These are phyloP conservation scores for Trichoderma afroharzianum DNA, from an alignment of 2,329 filamentous ascomycete species.

Conservation along the genomic window DNA sequence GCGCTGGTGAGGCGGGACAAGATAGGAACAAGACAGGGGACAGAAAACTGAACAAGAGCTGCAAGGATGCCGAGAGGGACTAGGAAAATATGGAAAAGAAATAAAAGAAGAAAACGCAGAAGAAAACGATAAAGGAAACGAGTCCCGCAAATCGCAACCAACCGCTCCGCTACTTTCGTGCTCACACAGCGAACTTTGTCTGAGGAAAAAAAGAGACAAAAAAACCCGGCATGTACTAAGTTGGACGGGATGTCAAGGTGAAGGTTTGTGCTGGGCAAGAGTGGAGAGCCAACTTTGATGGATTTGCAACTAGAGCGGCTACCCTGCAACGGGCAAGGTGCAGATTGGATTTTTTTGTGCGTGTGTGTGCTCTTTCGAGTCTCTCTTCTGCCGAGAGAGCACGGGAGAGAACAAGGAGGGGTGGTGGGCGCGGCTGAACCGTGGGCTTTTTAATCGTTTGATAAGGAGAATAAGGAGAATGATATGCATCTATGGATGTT, in stretches of 20 bases:
- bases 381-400: neutral
- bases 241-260: conserved; percentile 12
- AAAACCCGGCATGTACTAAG: neutral
- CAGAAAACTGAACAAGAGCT: conserved; percentile 8
- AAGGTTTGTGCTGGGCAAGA: conserved; percentile 16
- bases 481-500: neutral
- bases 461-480: neutral
- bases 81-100: conserved; percentile 18
- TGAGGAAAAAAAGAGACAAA: conserved; percentile 16
- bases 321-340: conserved; percentile 16
- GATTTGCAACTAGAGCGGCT: neutral
- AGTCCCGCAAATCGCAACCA: conserved; percentile 25
- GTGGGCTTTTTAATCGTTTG: neutral
- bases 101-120: conserved; percentile 21
- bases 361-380: neutral
- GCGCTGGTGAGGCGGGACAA: conserved; percentile 12
- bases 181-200: conserved; percentile 17
- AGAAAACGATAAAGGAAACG: conserved; percentile 25
- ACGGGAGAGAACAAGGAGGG: neutral
- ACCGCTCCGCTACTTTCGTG: conserved; percentile 20
- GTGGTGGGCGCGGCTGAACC: neutral
- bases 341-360: neutral
- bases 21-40: conserved; percentile 14
- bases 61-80: conserved; percentile 9
- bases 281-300: conserved; percentile 9